Evolutionary conservation across 2,329 filamentous ascomycete species (phyloP).

Genomic region (Botrytis cinerea): DNA sequence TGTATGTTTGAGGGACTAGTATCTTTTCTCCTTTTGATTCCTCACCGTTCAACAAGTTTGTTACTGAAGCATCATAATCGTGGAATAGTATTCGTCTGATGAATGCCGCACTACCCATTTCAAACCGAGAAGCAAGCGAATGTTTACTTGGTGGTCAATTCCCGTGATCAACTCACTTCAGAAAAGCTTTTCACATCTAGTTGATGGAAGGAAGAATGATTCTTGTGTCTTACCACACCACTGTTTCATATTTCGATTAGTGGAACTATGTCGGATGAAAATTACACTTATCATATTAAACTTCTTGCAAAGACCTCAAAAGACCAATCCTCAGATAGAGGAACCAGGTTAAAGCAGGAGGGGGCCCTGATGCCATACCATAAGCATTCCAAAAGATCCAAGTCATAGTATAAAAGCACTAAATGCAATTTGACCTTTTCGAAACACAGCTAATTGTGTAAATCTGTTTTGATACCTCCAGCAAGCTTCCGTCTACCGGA

Average conservation of each 20-base stretch:
- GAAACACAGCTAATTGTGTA: neutral
- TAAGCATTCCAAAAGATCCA: neutral
- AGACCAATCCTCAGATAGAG: neutral
- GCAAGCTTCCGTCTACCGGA: neutral
- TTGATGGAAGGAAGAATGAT: neutral
- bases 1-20: neutral
- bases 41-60: neutral
- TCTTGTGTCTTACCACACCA: neutral
- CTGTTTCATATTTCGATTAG: neutral
- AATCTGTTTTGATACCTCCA: neutral
- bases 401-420: neutral
- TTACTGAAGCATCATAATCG: neutral
- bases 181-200: neutral
- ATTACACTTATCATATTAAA: neutral
- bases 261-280: neutral
- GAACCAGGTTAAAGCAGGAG: neutral
- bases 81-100: neutral
- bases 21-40: neutral
- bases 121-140: neutral
- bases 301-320: neutral
- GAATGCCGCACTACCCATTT: neutral
- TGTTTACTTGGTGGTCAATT: neutral
- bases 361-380: neutral
- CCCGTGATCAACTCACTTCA: neutral
- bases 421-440: neutral